Evolutionary conservation across 1,139 yeast genomes (phyloP).

Genomic region (Debaryomycetaceae sp.): DNA sequence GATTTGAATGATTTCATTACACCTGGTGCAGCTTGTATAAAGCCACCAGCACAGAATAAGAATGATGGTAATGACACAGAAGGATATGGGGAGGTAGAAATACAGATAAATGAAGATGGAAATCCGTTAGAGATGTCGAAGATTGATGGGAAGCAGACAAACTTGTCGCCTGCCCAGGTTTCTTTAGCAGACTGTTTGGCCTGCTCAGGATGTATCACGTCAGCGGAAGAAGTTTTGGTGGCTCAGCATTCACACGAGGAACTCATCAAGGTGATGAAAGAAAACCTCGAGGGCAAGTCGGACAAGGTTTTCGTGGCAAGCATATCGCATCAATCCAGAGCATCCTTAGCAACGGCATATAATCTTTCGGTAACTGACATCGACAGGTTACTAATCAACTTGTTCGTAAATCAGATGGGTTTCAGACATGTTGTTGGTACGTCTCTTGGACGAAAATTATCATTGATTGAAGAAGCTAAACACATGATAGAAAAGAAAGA

Average conservation of each 20-base stretch:
- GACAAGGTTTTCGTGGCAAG: conserved; percentile 63
- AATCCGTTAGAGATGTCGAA: conserved; percentile 65
- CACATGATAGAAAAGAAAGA: conserved; percentile 38
- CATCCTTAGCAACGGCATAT: conserved; percentile 74
- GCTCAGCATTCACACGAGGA: conserved; percentile 89
- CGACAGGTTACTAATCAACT: conserved; percentile 58
- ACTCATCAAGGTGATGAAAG: conserved; percentile 56
- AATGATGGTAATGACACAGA: conserved; percentile 14
- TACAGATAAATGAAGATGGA: conserved; percentile 65
- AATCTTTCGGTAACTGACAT: conserved; percentile 49
- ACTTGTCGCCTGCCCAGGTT: conserved; percentile 78
- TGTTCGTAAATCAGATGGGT: conserved; percentile 61
- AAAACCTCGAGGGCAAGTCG: conserved; percentile 17
- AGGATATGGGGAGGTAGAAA: conserved; percentile 46
- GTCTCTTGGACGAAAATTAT: conserved; percentile 72
- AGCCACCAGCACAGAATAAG: conserved; percentile 42
- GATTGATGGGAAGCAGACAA: conserved; percentile 49
- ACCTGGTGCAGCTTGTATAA: conserved; percentile 93
- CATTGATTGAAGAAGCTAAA: conserved; percentile 58
- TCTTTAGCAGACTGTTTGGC: conserved; percentile 92
- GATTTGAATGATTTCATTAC: conserved; percentile 92
- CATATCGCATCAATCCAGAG: conserved; percentile 81
- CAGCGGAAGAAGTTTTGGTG: conserved; percentile 90
- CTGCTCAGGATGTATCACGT: conserved; percentile 95
- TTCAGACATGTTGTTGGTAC: conserved; percentile 80